Percentiles rank a stretch among this genome's conserved stretches.
Conservation (phyloP, 768 basidiomycete genomes). For the Neoboletus magnificus region DNA sequence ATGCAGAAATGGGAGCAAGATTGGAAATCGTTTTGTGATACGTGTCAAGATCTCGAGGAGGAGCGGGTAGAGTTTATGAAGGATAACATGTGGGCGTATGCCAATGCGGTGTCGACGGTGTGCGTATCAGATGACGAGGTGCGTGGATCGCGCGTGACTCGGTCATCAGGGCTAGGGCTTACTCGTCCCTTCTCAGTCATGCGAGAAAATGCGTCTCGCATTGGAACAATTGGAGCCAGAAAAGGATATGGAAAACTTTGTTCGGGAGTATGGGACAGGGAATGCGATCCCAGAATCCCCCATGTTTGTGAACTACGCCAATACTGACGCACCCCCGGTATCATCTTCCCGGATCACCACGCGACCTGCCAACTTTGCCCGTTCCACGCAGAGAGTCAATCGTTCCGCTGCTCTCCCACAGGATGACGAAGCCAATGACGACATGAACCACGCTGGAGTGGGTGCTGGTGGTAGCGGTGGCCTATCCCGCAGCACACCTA, state of each 20-base stretch:
- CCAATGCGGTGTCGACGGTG: constrained; percentile 93
- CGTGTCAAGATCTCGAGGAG: constrained; percentile 94
- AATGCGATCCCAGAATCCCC: constrained; percentile 85
- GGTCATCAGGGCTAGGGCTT: background rate
- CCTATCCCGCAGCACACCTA: constrained; percentile 33
- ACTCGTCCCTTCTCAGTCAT: constrained; percentile 54
- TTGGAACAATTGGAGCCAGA: constrained; percentile 88
- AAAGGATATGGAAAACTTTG: constrained; percentile 86
- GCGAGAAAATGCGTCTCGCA: constrained; percentile 81
- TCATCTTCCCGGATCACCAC: constrained; percentile 54
- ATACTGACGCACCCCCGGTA: constrained; percentile 60
- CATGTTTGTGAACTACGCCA: constrained; percentile 77
- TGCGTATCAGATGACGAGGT: constrained; percentile 97
- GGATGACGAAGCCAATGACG: constrained; percentile 49
- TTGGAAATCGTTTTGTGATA: constrained; percentile 94
- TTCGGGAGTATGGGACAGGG: constrained; percentile 86
- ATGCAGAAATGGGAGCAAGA: constrained; percentile 84
- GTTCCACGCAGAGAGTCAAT: constrained; percentile 36
- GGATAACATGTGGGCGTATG: constrained; percentile 93
- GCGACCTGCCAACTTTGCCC: constrained; percentile 53
- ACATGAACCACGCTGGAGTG: constrained; percentile 58
- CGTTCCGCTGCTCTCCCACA: constrained; percentile 24
- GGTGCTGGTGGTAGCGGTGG: constrained; percentile 57
- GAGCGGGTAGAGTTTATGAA: constrained; percentile 93
- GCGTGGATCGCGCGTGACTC: constrained; percentile 24